A percentile compares a stretch with the other conserved stretches of the same genome.
phyloP scores from a whole-genome alignment of 2,329 filamentous ascomycete genomes.

The Aspergillus novofumigatus region DNA sequence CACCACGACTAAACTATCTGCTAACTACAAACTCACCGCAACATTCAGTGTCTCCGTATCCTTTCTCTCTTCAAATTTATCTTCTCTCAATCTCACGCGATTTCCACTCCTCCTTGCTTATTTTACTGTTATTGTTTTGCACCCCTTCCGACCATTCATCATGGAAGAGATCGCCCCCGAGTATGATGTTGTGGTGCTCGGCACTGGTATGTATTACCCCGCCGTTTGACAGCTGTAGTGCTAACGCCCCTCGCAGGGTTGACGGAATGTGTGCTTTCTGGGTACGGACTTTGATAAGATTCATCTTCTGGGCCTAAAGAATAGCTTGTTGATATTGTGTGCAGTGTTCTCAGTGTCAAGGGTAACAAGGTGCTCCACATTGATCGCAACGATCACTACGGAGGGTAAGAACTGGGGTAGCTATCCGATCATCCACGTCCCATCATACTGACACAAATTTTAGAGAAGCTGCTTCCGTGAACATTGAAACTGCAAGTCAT shows the following conservation, averaged over 20 bases:
- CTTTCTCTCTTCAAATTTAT: slow-evolving; percentile 9
- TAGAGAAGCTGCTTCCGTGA: slow-evolving; percentile 92
- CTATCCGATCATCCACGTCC: slow-evolving; percentile 14
- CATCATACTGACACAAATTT: slow-evolving; percentile 24
- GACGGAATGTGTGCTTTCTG: slow-evolving; percentile 98
- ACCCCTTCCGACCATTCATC: slow-evolving; percentile 31
- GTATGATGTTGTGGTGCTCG: slow-evolving; percentile 98
- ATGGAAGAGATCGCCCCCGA: slow-evolving; percentile 99
- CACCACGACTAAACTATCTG: neutral
- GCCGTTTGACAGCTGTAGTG: slow-evolving; percentile 25
- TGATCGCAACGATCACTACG: slow-evolving; percentile 97
- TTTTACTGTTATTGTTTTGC: slow-evolving; percentile 2
- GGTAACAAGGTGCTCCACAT: slow-evolving; percentile 99
- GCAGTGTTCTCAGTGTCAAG: slow-evolving; percentile 91
- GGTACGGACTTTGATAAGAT: slow-evolving; percentile 53
- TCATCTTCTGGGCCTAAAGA: slow-evolving; percentile 13
- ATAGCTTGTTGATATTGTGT: slow-evolving; percentile 10
- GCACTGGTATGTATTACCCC: slow-evolving; percentile 71
- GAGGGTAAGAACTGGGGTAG: slow-evolving; percentile 64
- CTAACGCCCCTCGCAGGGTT: slow-evolving; percentile 59
- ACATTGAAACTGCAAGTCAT: slow-evolving; percentile 77
- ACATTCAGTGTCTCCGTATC: slow-evolving; percentile 1
- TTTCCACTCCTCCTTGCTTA: slow-evolving; percentile 10
- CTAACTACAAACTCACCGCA: neutral
- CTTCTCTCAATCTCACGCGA: slow-evolving; percentile 11